Percentiles rank a stretch among this genome's conserved stretches.
phyloP scores from a whole-genome alignment of 352 stramenopile species.

The Phytophthora europaea region DNA sequence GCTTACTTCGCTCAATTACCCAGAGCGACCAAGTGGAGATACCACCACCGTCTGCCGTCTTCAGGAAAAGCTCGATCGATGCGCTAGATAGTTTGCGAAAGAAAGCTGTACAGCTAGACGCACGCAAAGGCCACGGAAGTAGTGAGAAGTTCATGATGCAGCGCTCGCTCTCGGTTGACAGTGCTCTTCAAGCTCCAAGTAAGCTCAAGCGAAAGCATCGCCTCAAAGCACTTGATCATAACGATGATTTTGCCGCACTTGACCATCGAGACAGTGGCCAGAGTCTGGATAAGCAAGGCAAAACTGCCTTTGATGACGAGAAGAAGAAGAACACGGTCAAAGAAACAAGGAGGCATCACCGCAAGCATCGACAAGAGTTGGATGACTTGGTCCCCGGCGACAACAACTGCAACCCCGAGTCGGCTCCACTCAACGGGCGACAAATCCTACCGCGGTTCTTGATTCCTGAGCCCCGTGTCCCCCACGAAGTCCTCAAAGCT shows the following conservation, averaged over 20 bases:
- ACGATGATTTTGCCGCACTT: not conserved
- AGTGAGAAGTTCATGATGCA: slow-evolving; percentile 11
- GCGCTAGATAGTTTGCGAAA: slow-evolving; percentile 13
- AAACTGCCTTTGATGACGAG: not conserved
- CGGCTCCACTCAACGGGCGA: slow-evolving; percentile 1
- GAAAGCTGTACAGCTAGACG: slow-evolving; percentile 16
- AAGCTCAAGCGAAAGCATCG: slow-evolving; percentile 12
- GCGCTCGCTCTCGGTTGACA: slow-evolving; percentile 33
- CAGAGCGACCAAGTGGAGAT: slow-evolving; percentile 19
- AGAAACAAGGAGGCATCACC: slow-evolving; percentile 17
- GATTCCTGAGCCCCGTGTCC: slow-evolving; percentile 37
- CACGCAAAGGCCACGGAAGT: not conserved
- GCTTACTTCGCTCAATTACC: slow-evolving; percentile 38
- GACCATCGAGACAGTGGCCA: not conserved
- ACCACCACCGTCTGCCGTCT: slow-evolving; percentile 18
- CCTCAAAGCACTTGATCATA: slow-evolving; percentile 1
- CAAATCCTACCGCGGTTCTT: slow-evolving; percentile 68
- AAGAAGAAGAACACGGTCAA: slow-evolving; percentile 1
- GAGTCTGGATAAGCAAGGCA: slow-evolving; percentile 10
- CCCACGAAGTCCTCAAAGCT: slow-evolving; percentile 23
- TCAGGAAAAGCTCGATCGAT: slow-evolving; percentile 10
- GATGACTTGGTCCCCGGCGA: not conserved
- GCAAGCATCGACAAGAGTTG: slow-evolving; percentile 6
- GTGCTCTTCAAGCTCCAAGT: not conserved
- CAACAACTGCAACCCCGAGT: slow-evolving; percentile 7